Percentiles rank a stretch among this genome's conserved stretches.
These are phyloP conservation scores for Xylaria hypoxylon DNA, from an alignment of 2,329 filamentous ascomycete genomes.

Conservation along the genomic window DNA sequence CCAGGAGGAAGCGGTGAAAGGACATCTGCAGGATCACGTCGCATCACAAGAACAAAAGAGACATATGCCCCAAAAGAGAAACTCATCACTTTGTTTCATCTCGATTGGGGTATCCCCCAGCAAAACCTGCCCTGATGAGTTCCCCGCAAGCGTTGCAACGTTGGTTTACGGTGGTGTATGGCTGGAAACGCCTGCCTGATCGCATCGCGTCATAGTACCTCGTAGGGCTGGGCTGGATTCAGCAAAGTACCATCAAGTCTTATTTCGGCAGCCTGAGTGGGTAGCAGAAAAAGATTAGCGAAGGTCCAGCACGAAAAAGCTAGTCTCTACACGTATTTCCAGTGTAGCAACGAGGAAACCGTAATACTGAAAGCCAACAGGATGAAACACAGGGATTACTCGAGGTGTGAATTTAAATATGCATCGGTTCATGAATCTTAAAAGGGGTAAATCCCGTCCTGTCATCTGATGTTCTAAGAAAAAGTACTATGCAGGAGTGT, in stretches of 20 bases:
- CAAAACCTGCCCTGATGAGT: slow-evolving; percentile 8
- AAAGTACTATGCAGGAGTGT: slow-evolving; percentile 31
- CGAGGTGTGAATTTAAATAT: not conserved
- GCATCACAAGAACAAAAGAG: slow-evolving; percentile 31
- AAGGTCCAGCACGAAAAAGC: not conserved
- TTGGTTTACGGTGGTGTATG: not conserved
- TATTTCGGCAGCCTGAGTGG: slow-evolving; percentile 4
- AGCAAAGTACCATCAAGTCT: not conserved
- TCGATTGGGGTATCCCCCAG: slow-evolving; percentile 27
- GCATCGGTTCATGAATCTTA: not conserved
- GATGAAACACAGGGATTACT: not conserved
- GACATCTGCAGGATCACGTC: slow-evolving; percentile 24
- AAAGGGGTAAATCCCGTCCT: not conserved
- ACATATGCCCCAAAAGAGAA: slow-evolving; percentile 33
- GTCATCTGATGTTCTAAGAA: slow-evolving; percentile 14
- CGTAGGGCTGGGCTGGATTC: slow-evolving; percentile 34
- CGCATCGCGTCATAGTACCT: slow-evolving; percentile 23
- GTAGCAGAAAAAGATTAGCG: not conserved
- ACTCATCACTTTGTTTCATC: slow-evolving; percentile 22
- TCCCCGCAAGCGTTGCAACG: slow-evolving; percentile 28
- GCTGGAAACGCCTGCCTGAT: slow-evolving; percentile 10
- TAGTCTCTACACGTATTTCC: not conserved
- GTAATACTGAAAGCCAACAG: not conserved
- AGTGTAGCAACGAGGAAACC: no score
- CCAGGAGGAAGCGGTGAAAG: slow-evolving; percentile 33